Percentiles rank a stretch among this genome's conserved stretches.
Evolutionary conservation across 805 yeast species (phyloP).

Genomic region (Saccharomycopsis synnaedendra): DNA sequence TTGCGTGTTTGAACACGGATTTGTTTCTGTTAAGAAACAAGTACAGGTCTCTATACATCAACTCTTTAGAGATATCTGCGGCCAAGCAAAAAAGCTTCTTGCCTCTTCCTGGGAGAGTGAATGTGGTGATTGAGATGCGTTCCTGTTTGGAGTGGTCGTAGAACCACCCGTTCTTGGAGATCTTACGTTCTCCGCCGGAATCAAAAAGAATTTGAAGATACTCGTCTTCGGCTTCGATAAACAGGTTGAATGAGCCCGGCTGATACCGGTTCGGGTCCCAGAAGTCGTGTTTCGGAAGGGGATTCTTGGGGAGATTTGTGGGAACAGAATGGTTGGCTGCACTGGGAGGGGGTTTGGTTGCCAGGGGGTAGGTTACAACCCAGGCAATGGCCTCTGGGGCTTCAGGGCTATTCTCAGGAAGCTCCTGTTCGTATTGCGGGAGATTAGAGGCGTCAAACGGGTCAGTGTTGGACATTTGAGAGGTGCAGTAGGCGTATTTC

Average conservation of each 20-base stretch:
- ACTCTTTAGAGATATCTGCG: slow-evolving; percentile 16
- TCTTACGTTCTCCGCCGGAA: slow-evolving; percentile 15
- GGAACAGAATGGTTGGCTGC: slow-evolving; percentile 12
- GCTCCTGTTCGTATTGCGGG: slow-evolving; percentile 8
- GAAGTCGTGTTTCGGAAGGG: slow-evolving; percentile 13
- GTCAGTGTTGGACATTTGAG: not conserved
- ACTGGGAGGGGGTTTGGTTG: slow-evolving; percentile 1
- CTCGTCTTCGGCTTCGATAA: slow-evolving; percentile 9
- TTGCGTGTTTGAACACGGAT: slow-evolving; percentile 11
- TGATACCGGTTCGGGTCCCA: slow-evolving; percentile 5
- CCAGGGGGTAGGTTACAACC: slow-evolving; percentile 10
- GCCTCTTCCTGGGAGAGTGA: slow-evolving; percentile 16
- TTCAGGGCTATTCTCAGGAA: slow-evolving; percentile 13
- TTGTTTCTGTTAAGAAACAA: slow-evolving; percentile 15
- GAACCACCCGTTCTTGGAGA: slow-evolving; percentile 16
- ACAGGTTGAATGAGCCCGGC: slow-evolving; percentile 7
- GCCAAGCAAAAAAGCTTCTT: slow-evolving; percentile 15
- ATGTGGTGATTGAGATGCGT: slow-evolving; percentile 13
- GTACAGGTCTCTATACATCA: slow-evolving; percentile 15
- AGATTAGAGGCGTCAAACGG: not conserved
- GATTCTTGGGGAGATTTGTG: slow-evolving; percentile 10
- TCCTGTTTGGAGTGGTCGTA: slow-evolving; percentile 3
- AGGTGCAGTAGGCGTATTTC: no score
- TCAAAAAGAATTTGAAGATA: slow-evolving; percentile 12
- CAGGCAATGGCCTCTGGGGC: slow-evolving; percentile 12